These are phyloP conservation scores for Ambrosia hybrid DNA, from an alignment of 140 eudicot genomes.

Conservation along the genomic window DNA sequence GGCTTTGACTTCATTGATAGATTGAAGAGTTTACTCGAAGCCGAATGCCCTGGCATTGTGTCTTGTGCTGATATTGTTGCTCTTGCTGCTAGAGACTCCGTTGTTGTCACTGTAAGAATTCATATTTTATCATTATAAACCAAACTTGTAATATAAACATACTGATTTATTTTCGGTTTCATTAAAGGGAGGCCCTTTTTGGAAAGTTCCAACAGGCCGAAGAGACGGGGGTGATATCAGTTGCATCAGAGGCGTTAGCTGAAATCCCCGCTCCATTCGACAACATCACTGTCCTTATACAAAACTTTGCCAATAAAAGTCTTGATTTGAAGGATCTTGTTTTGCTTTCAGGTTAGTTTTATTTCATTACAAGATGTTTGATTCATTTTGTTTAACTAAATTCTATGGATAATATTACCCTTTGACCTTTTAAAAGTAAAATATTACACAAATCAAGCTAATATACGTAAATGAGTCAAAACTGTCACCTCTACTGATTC, in stretches of 20 bases:
- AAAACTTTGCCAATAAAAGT: no score
- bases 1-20: slow-evolving; percentile 65
- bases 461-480: slow-evolving; percentile 1
- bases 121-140: background rate
- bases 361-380: background rate
- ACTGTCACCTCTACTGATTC: background rate
- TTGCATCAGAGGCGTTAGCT: slow-evolving; percentile 56
- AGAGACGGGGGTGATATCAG: slow-evolving; percentile 74
- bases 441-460: no score
- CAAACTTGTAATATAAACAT: background rate
- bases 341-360: slow-evolving; percentile 53
- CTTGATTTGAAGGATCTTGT: slow-evolving; percentile 81
- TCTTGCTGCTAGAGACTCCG: slow-evolving; percentile 68
- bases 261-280: slow-evolving; percentile 68
- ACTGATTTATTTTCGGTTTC: background rate
- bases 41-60: slow-evolving; percentile 73
- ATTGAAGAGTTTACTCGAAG: slow-evolving; percentile 61
- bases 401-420: no score
- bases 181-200: slow-evolving; percentile 75
- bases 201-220: slow-evolving; percentile 91
- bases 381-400: background rate
- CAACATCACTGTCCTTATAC: slow-evolving; percentile 58
- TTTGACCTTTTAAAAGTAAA: no score
- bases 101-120: slow-evolving; percentile 54
- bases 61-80: slow-evolving; percentile 83